Evolutionary conservation across 2,329 filamentous ascomycete genomes (phyloP).

Genomic region (Fusarium xyrophilum): DNA sequence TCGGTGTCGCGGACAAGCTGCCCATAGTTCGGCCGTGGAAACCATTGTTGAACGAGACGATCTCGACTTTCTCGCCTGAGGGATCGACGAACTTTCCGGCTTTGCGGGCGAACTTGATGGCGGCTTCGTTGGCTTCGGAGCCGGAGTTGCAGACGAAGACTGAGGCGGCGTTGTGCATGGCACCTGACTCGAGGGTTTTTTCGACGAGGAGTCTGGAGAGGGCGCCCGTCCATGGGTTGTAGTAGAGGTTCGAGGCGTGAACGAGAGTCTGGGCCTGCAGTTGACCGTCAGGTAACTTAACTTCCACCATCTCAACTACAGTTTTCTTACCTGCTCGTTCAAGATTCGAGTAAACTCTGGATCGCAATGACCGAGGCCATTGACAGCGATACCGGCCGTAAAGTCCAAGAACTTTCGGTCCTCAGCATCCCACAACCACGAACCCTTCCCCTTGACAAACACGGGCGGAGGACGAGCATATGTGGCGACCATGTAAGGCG

Average conservation of each 20-base stretch:
- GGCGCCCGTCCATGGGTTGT: conserved; percentile 93
- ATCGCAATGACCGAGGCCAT: conserved; percentile 89
- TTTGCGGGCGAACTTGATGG: conserved; percentile 96
- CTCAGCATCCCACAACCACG: conserved; percentile 89
- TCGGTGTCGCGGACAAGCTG: conserved; percentile 91
- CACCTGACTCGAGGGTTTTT: conserved; percentile 78
- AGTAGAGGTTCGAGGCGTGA: conserved; percentile 95
- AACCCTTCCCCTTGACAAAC: conserved; percentile 87
- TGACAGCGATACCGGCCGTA: conserved; percentile 95
- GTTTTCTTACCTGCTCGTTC: conserved; percentile 69
- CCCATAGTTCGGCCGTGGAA: conserved; percentile 99
- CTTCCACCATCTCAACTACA: too few species aligned
- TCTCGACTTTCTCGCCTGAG: conserved; percentile 75
- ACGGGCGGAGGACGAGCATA: conserved; percentile 90
- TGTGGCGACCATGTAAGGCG: conserved; percentile 92
- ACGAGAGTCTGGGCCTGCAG: conserved; percentile 73
- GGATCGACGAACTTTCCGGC: conserved; percentile 78
- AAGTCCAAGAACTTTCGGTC: conserved; percentile 91
- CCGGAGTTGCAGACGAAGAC: conserved; percentile 97
- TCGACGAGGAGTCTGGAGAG: conserved; percentile 86
- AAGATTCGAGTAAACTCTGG: conserved; percentile 77
- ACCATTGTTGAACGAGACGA: conserved; percentile 89
- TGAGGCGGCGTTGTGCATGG: conserved; percentile 79
- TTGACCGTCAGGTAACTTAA: background rate
- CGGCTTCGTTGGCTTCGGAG: conserved; percentile 95